Conservation (phyloP, 257 asterid species). For the Solanum gandarillasii region DNA sequence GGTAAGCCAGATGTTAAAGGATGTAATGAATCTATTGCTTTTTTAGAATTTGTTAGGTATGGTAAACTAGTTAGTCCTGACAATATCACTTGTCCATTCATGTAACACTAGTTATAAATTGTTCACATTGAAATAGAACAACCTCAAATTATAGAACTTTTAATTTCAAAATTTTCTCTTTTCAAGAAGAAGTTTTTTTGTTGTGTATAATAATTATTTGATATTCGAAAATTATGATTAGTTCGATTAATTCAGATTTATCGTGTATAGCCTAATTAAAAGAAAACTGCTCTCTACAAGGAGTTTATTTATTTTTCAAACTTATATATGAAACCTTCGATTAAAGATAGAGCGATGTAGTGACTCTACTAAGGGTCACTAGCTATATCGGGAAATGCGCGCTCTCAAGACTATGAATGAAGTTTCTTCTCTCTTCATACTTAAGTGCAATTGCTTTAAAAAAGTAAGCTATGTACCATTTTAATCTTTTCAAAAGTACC, state of each 20-base stretch:
- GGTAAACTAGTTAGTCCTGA: slow-evolving; percentile 27
- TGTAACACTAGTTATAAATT: neutral
- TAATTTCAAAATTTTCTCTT: neutral
- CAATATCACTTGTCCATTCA: slow-evolving; percentile 33
- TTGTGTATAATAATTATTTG: neutral
- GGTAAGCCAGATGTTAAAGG: slow-evolving; percentile 27
- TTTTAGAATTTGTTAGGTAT: slow-evolving; percentile 32
- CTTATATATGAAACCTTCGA: neutral
- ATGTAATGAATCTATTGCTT: slow-evolving; percentile 47
- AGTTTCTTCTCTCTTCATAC: neutral
- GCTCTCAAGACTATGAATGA: neutral
- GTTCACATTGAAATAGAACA: neutral
- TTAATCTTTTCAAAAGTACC: neutral
- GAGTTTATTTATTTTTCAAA: too few relatives aligned
- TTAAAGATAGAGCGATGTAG: slow-evolving; percentile 17
- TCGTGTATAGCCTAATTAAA: neutral
- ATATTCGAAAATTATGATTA: neutral
- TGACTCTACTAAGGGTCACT: neutral
- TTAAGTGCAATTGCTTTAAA: neutral
- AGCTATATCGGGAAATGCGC: neutral
- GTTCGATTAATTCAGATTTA: neutral
- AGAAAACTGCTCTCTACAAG: neutral
- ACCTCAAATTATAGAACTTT: neutral
- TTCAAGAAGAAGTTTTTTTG: neutral
- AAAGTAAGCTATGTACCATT: neutral